Conservation (phyloP, 768 basidiomycete species). For the Paxillus rubicundulus region DNA sequence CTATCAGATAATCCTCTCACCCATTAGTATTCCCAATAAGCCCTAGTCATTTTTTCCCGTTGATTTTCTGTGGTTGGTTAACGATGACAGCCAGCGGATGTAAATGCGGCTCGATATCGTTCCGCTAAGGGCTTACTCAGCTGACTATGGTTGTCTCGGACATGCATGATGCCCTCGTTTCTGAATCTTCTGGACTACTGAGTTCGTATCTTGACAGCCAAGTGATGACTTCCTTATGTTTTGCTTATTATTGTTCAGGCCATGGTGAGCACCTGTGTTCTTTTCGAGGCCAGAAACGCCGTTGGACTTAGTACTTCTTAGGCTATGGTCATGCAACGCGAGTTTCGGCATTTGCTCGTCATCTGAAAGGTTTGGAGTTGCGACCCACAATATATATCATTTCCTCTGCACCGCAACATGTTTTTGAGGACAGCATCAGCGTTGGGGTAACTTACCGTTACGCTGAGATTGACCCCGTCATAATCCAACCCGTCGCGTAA, state of each 20-base stretch:
- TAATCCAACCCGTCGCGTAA: constrained; percentile 78
- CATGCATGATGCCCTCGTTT: no score
- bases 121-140: neutral
- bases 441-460: constrained; percentile 65
- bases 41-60: no score
- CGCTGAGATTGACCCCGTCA: constrained; percentile 75
- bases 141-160: no score
- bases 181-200: neutral
- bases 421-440: constrained; percentile 64
- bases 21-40: no score
- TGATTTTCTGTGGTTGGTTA: no score
- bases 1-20: no score
- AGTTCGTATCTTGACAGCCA: neutral
- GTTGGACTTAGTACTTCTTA: constrained; percentile 21
- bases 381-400: constrained; percentile 58
- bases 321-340: constrained; percentile 86
- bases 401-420: constrained; percentile 70
- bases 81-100: neutral
- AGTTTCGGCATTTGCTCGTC: constrained; percentile 68
- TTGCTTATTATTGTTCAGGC: constrained; percentile 75
- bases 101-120: neutral
- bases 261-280: constrained; percentile 48
- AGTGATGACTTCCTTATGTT: constrained; percentile 17
- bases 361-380: constrained; percentile 48
- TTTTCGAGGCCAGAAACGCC: neutral